Base-by-base conservation (phyloP, 2,329 filamentous ascomycete genomes). In the Rhynchosporium graminicola region DNA sequence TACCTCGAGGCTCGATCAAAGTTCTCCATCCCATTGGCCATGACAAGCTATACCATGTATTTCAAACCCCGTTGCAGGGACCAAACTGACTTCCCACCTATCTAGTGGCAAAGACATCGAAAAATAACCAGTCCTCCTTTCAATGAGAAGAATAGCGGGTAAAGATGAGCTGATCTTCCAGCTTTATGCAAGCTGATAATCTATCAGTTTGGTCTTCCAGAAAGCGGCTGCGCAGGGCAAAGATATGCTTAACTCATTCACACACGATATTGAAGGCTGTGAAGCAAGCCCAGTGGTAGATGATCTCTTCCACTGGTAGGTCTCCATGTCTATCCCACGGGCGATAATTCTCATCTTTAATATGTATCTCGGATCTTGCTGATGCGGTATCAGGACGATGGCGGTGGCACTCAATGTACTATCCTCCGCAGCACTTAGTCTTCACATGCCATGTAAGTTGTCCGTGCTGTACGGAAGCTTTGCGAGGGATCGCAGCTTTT, bases 91-190 rank as follows among this genome's bases (percentile, higher is more conserved):
- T 20, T 4, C 9, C n/a, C 20, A 20, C 3, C 6, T 8, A 28
- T 46, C 43, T 46, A 46, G 43, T 92, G 89, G 90, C 85, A 87
- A 43, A 80, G 85, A 74, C 89, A 93, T 74, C 84, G 89, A 63
- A 90, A 88, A 75, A 82, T 87, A 55, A 88, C 86, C 0, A 84
- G 86, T 36, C 84, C 88, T 1, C 84, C 85, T 6, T 92, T 93
- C 74, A 90, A 87, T 63, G 90, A 92, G 77, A 85, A 82, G 75
- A 92, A 91, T 59, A 69, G 65, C 59, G 52, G 60, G 66, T 67
- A 56, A 43, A 50, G 29, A 36, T 46, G 3, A 3, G 26, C 12
- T 15, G 2, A 8, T 26, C 38, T 29, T 5, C 13, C 20, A 5
- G 5, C 31, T 8, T 2, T 33, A 43, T 26, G 5, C 10, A 29